Evolutionary conservation across 257 asterid species (phyloP).

Genomic region (Solanum habrochaites): DNA sequence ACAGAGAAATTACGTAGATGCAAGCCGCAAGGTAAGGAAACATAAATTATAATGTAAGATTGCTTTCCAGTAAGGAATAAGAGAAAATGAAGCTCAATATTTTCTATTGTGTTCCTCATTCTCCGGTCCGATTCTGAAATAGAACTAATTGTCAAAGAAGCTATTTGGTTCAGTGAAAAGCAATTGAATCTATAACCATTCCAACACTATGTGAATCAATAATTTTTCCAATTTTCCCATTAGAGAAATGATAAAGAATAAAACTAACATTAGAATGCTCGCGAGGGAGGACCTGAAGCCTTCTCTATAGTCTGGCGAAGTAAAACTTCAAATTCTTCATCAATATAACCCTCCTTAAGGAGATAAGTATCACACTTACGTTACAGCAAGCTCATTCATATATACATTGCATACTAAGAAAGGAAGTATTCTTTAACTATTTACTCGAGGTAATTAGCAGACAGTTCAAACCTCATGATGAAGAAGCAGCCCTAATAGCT

Average conservation of each 20-base stretch:
- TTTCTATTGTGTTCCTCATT: not conserved
- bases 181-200: not conserved
- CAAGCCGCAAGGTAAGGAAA: not conserved
- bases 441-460: not conserved
- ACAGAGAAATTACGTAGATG: not conserved
- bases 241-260: not conserved
- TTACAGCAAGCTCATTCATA: not conserved
- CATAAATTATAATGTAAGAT: not conserved
- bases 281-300: not conserved
- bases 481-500: conserved; percentile 71
- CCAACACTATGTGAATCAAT: not conserved
- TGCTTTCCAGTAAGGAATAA: not conserved
- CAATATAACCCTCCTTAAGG: not conserved
- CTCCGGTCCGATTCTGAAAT: not conserved
- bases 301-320: not conserved
- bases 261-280: not conserved
- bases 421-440: not conserved
- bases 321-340: not conserved
- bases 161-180: not conserved
- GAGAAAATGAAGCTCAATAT: not conserved
- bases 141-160: not conserved
- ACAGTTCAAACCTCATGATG: conserved; percentile 17
- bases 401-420: not conserved
- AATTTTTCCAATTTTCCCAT: not conserved
- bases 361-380: not conserved